Conservation (phyloP, 345 rosid species). For the Murraya paniculata region DNA sequence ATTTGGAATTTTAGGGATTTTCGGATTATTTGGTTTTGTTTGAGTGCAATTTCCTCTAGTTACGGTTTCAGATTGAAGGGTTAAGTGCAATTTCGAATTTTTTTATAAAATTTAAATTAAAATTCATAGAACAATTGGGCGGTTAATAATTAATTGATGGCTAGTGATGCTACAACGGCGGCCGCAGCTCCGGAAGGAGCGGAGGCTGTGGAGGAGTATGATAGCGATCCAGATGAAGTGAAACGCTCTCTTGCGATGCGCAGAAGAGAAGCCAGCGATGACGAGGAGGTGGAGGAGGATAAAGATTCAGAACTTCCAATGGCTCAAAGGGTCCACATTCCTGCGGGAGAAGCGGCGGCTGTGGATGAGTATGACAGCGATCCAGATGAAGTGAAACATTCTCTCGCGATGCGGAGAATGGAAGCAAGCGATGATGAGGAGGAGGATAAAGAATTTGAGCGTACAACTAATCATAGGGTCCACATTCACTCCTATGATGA, state of each 20-base stretch:
- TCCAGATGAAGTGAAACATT: slow-evolving; percentile 75
- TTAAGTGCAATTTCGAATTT: neutral
- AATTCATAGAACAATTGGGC: neutral
- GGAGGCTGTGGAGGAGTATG: slow-evolving; percentile 52
- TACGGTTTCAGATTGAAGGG: slow-evolving; percentile 1
- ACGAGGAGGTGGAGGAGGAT: slow-evolving; percentile 38
- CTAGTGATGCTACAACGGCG: neutral
- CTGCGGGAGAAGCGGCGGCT: neutral
- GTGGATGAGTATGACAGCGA: slow-evolving; percentile 87
- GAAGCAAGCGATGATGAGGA: slow-evolving; percentile 93
- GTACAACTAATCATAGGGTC: slow-evolving; percentile 34
- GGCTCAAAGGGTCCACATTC: too few species aligned
- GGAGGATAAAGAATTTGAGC: slow-evolving; percentile 26
- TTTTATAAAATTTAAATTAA: neutral
- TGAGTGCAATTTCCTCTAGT: neutral
- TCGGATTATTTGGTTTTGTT: neutral
- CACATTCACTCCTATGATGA: slow-evolving; percentile 52
- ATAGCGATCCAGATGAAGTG: slow-evolving; percentile 89
- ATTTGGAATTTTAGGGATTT: neutral
- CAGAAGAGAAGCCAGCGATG: slow-evolving; percentile 85
- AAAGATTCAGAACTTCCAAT: slow-evolving; percentile 11
- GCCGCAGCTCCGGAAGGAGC: neutral
- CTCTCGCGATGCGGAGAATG: slow-evolving; percentile 61
- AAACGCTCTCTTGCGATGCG: slow-evolving; percentile 64
- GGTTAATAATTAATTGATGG: neutral